Base-by-base conservation (phyloP, 179 eudicot genomes). In the Amaranthus tricolor region DNA sequence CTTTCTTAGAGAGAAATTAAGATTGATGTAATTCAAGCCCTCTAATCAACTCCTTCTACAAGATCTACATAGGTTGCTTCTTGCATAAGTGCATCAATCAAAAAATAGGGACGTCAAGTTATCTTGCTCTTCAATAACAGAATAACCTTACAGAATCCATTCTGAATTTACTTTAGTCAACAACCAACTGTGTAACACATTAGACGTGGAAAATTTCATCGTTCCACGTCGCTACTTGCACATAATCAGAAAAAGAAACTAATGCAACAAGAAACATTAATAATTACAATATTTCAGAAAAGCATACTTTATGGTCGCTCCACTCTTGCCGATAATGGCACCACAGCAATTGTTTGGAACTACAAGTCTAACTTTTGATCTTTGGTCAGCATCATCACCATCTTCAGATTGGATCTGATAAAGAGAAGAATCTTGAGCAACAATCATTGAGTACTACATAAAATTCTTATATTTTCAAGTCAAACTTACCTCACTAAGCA, bases 321-420 rank as follows among this genome's bases (percentile, higher is more conserved):
- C 99, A 68, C 94, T 89, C 79, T 96, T 96, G 75, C 99, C 98
- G 80, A 96, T 93, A 68, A 96, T 84, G 81, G 98, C 99, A 77
- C 99, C 98, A 61, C 99, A 96, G 62, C 90, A 91, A 82, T 88
- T 85, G 82, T 90, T 93, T 64, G 99, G 98, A 76, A 93, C 98
- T 80, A 96, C 82, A 47, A 96, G 81, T 76, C 92, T 88, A 68
- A 91, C 86, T 85, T 84, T 93, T 40, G 90, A 82, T 69, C 83
- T 85, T 73, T 88, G 86, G 24, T 89, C 96, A 77, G 45, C 82
- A 21, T 89, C 91, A 75, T 86, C 90, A 62, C 86, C 88, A 47
- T 85, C 95, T 80, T 84, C 91, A 59, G 78, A 82, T 73, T 82
- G 89, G 76, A 84, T 88, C 97, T 93, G 78, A 57, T 58, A 21